Base-by-base conservation (phyloP, 106 monocot species). In the Triglochin maritima region DNA sequence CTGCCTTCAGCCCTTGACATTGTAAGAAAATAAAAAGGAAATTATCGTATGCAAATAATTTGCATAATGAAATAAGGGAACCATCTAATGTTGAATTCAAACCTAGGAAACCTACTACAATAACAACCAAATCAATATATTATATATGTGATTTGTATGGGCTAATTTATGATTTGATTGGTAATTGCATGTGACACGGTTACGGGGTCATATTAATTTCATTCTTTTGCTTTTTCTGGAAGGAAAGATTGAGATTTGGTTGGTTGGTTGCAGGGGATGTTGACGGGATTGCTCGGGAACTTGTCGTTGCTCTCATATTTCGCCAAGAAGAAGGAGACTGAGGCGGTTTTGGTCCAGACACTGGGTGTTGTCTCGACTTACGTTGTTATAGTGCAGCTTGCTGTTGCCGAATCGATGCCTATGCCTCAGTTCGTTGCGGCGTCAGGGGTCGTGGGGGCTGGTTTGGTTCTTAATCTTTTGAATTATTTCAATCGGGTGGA, bases 311-410 rank as follows among this genome's bases (percentile, higher is more conserved):
- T 98, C 46, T 98, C 96, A 4, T 98, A 98, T 66, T 98, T 98
- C 10, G 90, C 91, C 2, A 98, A 98, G 81, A 91, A 98, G 86
- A 88, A 61, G 80, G 96, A 98, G 80, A 81, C 86, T 3, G 96
- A 86, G 73, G 96, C 91, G 0, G 78, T 84, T 3, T 46, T 98
- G 6, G 88, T 98, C 2, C 96, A 98, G 73, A 82, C 96, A 7
- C 60, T 88, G 7, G 96, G 96, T 0, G 96, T 98, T 9, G 49
- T 98, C 6, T 98, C 96, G 17, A 91, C 85, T 3, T 98, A 91
- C n/a, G 77, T 70, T 12, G 95, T 96, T 17, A 71, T 98, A 17
- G 76, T 62, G 43, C 96, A 98, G 79, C 86, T 98, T 10, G 86
- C 88, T 1, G 72, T 88, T 69, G 96, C 88, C 0, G 82, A 76